Percentiles rank a stretch among this genome's conserved stretches.
These are phyloP conservation scores for Nakazawaea wyomingensis DNA, from an alignment of 805 yeast genomes.

Conservation along the genomic window DNA sequence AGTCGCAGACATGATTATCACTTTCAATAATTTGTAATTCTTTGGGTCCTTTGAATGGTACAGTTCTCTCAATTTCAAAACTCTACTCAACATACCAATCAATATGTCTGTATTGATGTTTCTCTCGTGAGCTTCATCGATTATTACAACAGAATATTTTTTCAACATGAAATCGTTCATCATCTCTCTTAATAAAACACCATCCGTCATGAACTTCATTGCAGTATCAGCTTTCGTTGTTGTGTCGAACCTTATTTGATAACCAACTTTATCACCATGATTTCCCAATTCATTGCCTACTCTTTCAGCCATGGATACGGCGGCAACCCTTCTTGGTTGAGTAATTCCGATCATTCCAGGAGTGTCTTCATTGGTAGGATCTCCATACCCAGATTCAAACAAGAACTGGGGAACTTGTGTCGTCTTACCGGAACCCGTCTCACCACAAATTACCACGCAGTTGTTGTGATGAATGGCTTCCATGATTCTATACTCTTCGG, in stretches of 20 bases:
- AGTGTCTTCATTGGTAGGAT: slow-evolving; percentile 42
- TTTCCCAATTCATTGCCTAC: slow-evolving; percentile 73
- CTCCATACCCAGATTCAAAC: slow-evolving; percentile 89
- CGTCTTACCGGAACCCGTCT: slow-evolving; percentile 97
- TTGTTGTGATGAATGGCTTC: slow-evolving; percentile 93
- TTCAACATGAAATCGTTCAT: slow-evolving; percentile 77
- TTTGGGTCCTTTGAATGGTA: slow-evolving; percentile 42
- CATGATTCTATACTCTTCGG: slow-evolving; percentile 90
- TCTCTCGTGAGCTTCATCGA: slow-evolving; percentile 98
- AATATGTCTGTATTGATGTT: slow-evolving; percentile 93
- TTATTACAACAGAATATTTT: slow-evolving; percentile 80
- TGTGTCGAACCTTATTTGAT: slow-evolving; percentile 80
- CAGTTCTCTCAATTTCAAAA: slow-evolving; percentile 64
- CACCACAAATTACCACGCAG: slow-evolving; percentile 90
- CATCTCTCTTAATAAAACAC: slow-evolving; percentile 90
- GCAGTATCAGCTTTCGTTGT: slow-evolving; percentile 60
- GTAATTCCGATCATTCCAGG: slow-evolving; percentile 97
- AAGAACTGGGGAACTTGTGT: slow-evolving; percentile 97
- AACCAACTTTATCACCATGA: slow-evolving; percentile 64
- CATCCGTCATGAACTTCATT: slow-evolving; percentile 89
- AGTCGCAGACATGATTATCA: slow-evolving; percentile 96
- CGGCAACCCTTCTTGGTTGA: slow-evolving; percentile 93
- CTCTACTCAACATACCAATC: slow-evolving; percentile 90
- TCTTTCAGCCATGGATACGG: slow-evolving; percentile 85
- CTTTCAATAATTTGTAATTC: slow-evolving; percentile 58